Conservation (phyloP, 2,329 filamentous ascomycete species). For the Cadophora gregata region DNA sequence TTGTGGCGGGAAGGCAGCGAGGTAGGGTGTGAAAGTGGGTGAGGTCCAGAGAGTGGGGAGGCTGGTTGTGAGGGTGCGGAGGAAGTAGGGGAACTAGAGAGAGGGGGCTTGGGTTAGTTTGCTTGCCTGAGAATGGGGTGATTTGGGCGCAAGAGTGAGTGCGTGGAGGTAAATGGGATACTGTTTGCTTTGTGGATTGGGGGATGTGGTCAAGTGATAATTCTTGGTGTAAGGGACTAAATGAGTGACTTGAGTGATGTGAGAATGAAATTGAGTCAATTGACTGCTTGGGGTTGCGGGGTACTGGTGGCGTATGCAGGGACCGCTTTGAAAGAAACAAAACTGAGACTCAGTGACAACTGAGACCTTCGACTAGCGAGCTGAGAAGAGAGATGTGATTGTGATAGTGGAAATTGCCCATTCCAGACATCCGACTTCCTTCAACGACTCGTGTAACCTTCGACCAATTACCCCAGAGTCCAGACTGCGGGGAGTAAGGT, state of each 20-base stretch:
- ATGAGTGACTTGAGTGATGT: neutral
- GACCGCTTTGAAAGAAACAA: conserved; percentile 4
- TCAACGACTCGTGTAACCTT: neutral
- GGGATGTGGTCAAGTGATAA: conserved; percentile 15
- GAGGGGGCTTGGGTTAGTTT: conserved; percentile 26
- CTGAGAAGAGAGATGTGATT: conserved; percentile 1
- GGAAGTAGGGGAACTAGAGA: conserved; percentile 76
- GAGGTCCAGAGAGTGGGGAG: conserved; percentile 71
- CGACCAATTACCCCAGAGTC: neutral
- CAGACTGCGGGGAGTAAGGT: neutral
- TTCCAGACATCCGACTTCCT: neutral
- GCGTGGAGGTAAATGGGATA: neutral
- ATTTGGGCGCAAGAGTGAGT: neutral
- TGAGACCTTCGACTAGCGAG: neutral
- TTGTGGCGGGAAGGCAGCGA: conserved; percentile 72
- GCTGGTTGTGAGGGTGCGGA: conserved; percentile 67
- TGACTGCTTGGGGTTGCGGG: conserved; percentile 24
- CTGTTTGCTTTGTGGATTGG: neutral
- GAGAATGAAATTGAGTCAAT: neutral
- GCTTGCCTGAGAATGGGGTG: neutral
- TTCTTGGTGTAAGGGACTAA: neutral
- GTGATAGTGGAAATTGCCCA: conserved; percentile 20
- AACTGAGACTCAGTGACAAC: conserved; percentile 1
- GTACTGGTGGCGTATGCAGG: conserved; percentile 26
- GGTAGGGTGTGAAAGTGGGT: conserved; percentile 68